A percentile compares a stretch with the other conserved stretches of the same genome.
Evolutionary conservation across 2,329 filamentous ascomycete genomes (phyloP).

Genomic region (Cephalotrichum gorgonifer): DNA sequence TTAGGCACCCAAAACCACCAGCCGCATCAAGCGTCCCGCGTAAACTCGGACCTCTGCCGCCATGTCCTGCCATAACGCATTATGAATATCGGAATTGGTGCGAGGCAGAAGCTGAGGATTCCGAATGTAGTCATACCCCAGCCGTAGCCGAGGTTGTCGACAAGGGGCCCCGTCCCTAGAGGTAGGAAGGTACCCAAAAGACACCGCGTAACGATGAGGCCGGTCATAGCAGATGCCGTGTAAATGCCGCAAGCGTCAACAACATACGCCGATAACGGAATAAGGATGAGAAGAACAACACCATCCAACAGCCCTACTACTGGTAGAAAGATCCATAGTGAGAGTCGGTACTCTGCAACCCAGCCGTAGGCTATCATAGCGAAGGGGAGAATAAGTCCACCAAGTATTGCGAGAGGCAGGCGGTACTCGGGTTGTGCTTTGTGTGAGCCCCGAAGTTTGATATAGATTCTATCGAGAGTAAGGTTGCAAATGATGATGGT

Average conservation of each 20-base stretch:
- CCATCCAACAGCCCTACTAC: slow-evolving; percentile 33
- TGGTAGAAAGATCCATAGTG: slow-evolving; percentile 31
- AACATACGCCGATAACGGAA: slow-evolving; percentile 44
- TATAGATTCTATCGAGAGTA: slow-evolving; percentile 41
- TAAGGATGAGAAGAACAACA: slow-evolving; percentile 30
- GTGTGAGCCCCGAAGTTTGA: slow-evolving; percentile 29
- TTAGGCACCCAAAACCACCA: too few species aligned
- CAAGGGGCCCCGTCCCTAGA: slow-evolving; percentile 35
- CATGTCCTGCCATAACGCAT: slow-evolving; percentile 39
- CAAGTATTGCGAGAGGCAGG: slow-evolving; percentile 39
- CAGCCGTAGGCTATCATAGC: slow-evolving; percentile 38
- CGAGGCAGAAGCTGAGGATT: slow-evolving; percentile 27
- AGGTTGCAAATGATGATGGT: slow-evolving; percentile 38
- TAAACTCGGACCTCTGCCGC: slow-evolving; percentile 11
- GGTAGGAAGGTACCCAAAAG: slow-evolving; percentile 48
- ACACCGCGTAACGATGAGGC: slow-evolving; percentile 43
- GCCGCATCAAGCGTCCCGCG: not conserved
- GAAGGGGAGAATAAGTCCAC: slow-evolving; percentile 33
- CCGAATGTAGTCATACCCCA: slow-evolving; percentile 37
- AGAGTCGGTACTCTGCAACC: slow-evolving; percentile 30
- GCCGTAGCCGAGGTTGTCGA: slow-evolving; percentile 38
- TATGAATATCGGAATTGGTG: slow-evolving; percentile 39
- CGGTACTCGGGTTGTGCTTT: slow-evolving; percentile 41
- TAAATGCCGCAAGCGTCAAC: slow-evolving; percentile 47
- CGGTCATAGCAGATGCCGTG: slow-evolving; percentile 46